Evolutionary conservation across 805 yeast genomes (phyloP), one percentile per base, ranked within the genome.

Genomic region (Maudiozyma saulgeensis): DNA sequence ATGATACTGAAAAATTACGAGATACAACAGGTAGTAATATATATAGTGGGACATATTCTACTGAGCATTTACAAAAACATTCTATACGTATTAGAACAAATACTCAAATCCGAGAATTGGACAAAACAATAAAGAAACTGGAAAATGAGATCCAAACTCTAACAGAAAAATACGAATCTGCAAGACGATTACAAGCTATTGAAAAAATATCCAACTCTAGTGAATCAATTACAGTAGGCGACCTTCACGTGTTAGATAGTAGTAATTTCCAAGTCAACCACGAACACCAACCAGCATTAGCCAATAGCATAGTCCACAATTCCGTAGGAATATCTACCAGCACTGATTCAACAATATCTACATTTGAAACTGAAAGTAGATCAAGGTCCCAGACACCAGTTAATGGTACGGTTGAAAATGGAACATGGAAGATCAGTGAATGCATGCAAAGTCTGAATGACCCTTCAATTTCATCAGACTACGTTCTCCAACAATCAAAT

Each of bases 401-500:
- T 12, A 18, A 35, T 7, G 31, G 23, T 16, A 52, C 57, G 15
- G 49, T 52, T 4, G 68, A 64, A 47, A 60, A 62, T 13, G 68
- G 67, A 1, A 67, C 68, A 1, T 67, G 71, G 71, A 55, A 61
- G 12, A 59, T 67, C 1, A 64, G 68, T 47, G 68, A 63, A 40
- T 64, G 56, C 47, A 56, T 67, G 57, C 68, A 67, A 49, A 57
- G 63, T 51, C 51, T 67, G 31, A 66, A 64, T 47, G 68, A 65
- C 45, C 49, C 55, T 1, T 56, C 59, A 13, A 41, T 53, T 1
- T 53, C 64, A 5, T 50, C 54, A 11, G 63, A 59, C 9, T 59
- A 58, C 41, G 53, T 66, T 7, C 44, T 87, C 5, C 66, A 75
- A 8, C 79, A 77, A 51, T 81, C 91, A 1, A 87, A 87, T 60